Percentiles rank a stretch among this genome's conserved stretches.
Evolutionary conservation across 495 filamentous ascomycete genomes (phyloP).

Genomic region (Cercophora sp.): DNA sequence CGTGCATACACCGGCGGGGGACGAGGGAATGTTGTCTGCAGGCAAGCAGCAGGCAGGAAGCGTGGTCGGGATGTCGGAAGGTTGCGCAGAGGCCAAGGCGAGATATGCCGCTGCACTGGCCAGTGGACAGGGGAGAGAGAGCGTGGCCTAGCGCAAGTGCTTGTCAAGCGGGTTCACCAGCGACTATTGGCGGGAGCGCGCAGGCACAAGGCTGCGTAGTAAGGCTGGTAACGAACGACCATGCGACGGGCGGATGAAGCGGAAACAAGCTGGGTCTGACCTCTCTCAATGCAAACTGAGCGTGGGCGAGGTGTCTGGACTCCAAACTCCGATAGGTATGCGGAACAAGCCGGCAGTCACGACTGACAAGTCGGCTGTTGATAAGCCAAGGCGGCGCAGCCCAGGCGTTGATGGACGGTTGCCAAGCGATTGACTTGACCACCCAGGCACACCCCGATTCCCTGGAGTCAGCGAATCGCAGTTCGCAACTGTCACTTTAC

Average conservation of each 20-base stretch:
- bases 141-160: neutral
- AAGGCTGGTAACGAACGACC: neutral
- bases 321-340: too few species aligned
- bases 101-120: constrained; percentile 2
- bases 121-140: neutral
- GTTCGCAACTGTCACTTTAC: too few species aligned
- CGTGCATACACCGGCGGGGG: neutral
- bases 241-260: neutral
- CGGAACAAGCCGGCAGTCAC: too few species aligned
- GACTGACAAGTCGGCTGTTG: too few species aligned
- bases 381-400: too few species aligned
- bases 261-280: neutral
- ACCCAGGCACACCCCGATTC: too few species aligned
- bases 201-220: constrained; percentile 5
- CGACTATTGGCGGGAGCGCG: constrained; percentile 3
- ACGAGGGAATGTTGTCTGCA: too few species aligned
- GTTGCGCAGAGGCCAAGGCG: constrained; percentile 8
- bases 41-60: constrained; percentile 6
- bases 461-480: too few species aligned
- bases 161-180: constrained; percentile 1
- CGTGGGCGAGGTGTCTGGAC: too few species aligned
- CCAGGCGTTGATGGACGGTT: too few species aligned
- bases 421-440: too few species aligned
- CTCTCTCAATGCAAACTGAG: too few species aligned
- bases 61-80: constrained; percentile 10